Evolutionary conservation across 1,139 yeast species (phyloP), one percentile per base, ranked within the genome.

Genomic region (Eremothecium cymbalariae): DNA sequence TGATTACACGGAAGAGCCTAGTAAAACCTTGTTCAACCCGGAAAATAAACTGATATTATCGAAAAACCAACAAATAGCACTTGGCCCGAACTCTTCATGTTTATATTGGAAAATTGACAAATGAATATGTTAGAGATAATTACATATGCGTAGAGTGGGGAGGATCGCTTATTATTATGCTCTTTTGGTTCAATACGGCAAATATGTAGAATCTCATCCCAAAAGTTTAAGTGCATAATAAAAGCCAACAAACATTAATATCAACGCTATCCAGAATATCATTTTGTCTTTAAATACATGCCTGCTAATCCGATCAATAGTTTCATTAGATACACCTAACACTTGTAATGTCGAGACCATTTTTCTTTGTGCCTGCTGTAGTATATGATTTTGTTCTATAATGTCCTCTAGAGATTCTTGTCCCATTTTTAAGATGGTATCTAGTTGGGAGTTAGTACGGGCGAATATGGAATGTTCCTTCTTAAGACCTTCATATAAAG

Each of bases 211-310:
- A n/a, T 9, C 22, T 33, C 18, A 33, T 8, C 34, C 25, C 18
- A 34, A 28, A 30, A 77, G 73, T 52, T 69, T 74, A 44, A 79
- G 55, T 34, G 88, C 77, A 42, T 74, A 70, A 62, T 78, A 85
- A 62, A 88, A 83, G 18, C 74, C 62, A 11, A 79, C 65, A 40
- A 88, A 53, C 64, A 83, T 71, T 20, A 79, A 44, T 2, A 72
- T 38, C 4, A 83, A 74, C 19, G 88, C 85, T 14, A 78, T 76
- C 70, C 84, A 86, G 55, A 90, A 93, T 25, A 90, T 64, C 70
- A 86, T 73, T 56, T 86, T 86, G 57, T 90, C 98, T 58, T 84
- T 83, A 47, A 72, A 73, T n/a, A 95, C 93, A 38, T 95, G 72
- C 46, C 75, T 72, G 57, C 86, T 94, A 30, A 90, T 81, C 42